Conservation (phyloP, 176 grass and related monocot species). For the Tillandsia leiboldiana region DNA sequence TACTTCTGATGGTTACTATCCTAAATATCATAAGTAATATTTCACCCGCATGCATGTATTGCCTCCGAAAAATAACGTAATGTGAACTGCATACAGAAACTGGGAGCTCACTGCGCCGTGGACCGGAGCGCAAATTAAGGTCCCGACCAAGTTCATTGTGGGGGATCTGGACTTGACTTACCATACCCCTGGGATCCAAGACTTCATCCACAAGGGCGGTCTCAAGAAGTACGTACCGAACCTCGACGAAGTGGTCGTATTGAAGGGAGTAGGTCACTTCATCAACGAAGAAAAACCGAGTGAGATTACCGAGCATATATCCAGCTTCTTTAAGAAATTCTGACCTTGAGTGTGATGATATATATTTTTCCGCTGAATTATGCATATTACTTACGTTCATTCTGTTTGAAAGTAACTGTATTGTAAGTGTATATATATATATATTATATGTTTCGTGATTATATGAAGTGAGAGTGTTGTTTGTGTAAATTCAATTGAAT, state of each 20-base stretch:
- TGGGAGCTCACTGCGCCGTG: constrained; percentile 14
- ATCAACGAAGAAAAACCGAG: constrained; percentile 16
- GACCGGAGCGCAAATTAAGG: constrained; percentile 6
- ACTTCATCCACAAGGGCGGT: constrained; percentile 15
- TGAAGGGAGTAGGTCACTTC: constrained; percentile 19
- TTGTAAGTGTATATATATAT: no score
- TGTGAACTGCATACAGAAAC: neutral
- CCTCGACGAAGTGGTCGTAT: constrained; percentile 4
- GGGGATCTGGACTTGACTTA: constrained; percentile 16
- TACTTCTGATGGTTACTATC: no score
- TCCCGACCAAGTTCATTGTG: constrained; percentile 14
- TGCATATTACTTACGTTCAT: no score
- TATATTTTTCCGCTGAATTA: no score
- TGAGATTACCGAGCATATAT: constrained; percentile 15
- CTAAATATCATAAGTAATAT: no score
- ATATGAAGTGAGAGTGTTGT: no score
- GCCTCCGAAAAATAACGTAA: no score
- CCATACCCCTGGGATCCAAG: constrained; percentile 5
- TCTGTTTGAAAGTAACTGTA: no score
- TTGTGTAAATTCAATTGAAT: no score
- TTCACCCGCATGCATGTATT: no score
- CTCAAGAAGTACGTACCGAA: constrained; percentile 11
- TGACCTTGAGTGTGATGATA: neutral
- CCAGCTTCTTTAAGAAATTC: constrained; percentile 5
- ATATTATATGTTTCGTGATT: no score